Evolutionary conservation across 2,329 filamentous ascomycete species (phyloP).

Genomic region (Colletotrichum tanaceti): DNA sequence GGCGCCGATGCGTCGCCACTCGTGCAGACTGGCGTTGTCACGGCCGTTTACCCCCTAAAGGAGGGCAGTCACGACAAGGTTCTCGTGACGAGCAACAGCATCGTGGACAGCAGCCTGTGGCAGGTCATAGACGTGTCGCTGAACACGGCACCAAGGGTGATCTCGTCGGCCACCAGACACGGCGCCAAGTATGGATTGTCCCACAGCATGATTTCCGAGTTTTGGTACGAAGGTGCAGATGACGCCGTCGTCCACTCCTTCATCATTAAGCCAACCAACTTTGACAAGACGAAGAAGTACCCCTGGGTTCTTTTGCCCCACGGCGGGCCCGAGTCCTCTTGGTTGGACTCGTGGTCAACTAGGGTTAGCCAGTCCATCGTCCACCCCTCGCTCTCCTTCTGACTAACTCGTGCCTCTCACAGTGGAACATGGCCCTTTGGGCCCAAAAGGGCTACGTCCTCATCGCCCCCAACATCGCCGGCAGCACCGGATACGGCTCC

Average conservation of each 20-base stretch:
- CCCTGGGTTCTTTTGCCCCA: constrained; percentile 54
- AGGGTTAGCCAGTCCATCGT: constrained; percentile 45
- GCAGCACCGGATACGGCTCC: constrained; percentile 66
- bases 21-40: constrained; percentile 46
- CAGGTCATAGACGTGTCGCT: constrained; percentile 48
- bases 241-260: constrained; percentile 53
- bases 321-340: constrained; percentile 58
- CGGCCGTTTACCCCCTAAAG: constrained; percentile 46
- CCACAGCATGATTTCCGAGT: constrained; percentile 52
- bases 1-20: constrained; percentile 45
- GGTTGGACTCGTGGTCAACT: constrained; percentile 65
- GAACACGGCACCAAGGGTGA: constrained; percentile 42
- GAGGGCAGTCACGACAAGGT: constrained; percentile 46
- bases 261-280: constrained; percentile 53
- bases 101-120: constrained; percentile 54
- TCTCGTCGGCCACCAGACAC: constrained; percentile 49
- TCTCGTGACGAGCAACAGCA: constrained; percentile 52
- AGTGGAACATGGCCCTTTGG: constrained; percentile 67
- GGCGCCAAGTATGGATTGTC: constrained; percentile 51
- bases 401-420: constrained; percentile 28
- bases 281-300: constrained; percentile 51
- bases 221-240: constrained; percentile 55
- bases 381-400: not conserved
- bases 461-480: constrained; percentile 69
- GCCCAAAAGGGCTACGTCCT: constrained; percentile 72